Conservation (phyloP, 1,284 basidiomycete genomes). For the Mycosarcoma maydis region DNA sequence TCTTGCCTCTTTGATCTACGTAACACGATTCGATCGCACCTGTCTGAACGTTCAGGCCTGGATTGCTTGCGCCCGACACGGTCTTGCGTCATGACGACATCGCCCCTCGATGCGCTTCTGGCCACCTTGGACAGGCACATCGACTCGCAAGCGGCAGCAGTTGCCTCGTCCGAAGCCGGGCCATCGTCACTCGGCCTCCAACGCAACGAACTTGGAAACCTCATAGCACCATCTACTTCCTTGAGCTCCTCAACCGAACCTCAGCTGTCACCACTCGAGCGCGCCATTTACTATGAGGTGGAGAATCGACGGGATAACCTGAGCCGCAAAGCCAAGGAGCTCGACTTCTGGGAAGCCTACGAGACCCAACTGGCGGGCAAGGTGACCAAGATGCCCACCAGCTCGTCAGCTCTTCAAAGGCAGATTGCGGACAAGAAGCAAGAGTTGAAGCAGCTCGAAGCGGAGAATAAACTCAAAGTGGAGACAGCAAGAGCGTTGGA, state of each 20-base stretch:
- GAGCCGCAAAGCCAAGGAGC: constrained; percentile 21
- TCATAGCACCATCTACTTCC: constrained; percentile 9
- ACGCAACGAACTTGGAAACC: constrained; percentile 21
- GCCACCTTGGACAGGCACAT: constrained; percentile 33
- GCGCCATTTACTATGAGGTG: constrained; percentile 42
- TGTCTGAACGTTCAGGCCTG: too few relatives aligned
- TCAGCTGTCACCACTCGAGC: constrained; percentile 36
- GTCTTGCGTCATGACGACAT: constrained; percentile 20
- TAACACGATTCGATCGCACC: neutral
- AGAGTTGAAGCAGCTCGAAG: constrained; percentile 22
- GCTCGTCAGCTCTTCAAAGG: constrained; percentile 17
- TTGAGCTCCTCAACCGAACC: neutral
- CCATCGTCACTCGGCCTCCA: constrained; percentile 12
- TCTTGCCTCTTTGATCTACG: neutral
- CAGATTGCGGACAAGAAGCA: constrained; percentile 34
- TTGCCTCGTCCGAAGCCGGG: constrained; percentile 13
- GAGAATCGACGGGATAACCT: constrained; percentile 22
- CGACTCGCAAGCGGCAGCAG: constrained; percentile 13
- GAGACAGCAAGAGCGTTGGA: constrained; percentile 36
- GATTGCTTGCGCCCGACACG: too few relatives aligned
- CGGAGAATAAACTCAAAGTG: constrained; percentile 15
- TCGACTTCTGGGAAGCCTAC: constrained; percentile 48
- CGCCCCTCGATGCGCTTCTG: constrained; percentile 29
- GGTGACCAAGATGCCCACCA: constrained; percentile 35
- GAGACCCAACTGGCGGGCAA: constrained; percentile 20